These are phyloP conservation scores for Xerocomus amazonicus DNA, from an alignment of 1,284 basidiomycete species.

Conservation along the genomic window DNA sequence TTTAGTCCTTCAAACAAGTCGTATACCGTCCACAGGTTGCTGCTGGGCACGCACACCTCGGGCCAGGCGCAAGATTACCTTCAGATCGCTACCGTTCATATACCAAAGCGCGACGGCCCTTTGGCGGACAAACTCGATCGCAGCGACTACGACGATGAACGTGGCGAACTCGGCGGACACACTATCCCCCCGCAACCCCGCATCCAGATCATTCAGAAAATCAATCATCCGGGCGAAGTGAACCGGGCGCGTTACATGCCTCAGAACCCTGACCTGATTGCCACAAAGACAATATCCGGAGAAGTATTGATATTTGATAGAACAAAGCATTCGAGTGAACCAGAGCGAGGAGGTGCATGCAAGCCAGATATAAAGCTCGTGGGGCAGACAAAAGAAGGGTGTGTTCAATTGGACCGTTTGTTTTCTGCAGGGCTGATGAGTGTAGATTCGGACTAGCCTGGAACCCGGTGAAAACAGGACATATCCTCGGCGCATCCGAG, in stretches of 20 bases:
- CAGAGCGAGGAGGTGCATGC: constrained; percentile 79
- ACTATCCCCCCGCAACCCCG: constrained; percentile 74
- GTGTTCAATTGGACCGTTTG: constrained; percentile 28
- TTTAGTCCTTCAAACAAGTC: constrained; percentile 80
- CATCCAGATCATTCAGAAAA: constrained; percentile 89
- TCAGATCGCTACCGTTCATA: constrained; percentile 92
- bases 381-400: constrained; percentile 95
- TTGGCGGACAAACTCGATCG: constrained; percentile 74
- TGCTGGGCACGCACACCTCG: constrained; percentile 97
- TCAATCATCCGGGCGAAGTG: constrained; percentile 96
- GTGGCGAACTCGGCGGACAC: constrained; percentile 87
- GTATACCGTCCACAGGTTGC: constrained; percentile 89
- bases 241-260: constrained; percentile 99
- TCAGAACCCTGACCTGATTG: constrained; percentile 95
- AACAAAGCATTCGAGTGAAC: constrained; percentile 94
- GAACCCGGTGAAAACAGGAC: constrained; percentile 81
- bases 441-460: constrained; percentile 88
- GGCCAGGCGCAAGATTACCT: constrained; percentile 94
- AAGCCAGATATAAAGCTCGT: constrained; percentile 89
- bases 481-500: constrained; percentile 91
- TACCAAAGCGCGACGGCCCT: constrained; percentile 75
- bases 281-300: constrained; percentile 89
- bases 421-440: constrained; percentile 8
- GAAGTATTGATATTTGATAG: constrained; percentile 94
- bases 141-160: constrained; percentile 88